These are phyloP conservation scores for Coemansia sp. DNA, from an alignment of 192 early-diverging fungal species.

Conservation along the genomic window DNA sequence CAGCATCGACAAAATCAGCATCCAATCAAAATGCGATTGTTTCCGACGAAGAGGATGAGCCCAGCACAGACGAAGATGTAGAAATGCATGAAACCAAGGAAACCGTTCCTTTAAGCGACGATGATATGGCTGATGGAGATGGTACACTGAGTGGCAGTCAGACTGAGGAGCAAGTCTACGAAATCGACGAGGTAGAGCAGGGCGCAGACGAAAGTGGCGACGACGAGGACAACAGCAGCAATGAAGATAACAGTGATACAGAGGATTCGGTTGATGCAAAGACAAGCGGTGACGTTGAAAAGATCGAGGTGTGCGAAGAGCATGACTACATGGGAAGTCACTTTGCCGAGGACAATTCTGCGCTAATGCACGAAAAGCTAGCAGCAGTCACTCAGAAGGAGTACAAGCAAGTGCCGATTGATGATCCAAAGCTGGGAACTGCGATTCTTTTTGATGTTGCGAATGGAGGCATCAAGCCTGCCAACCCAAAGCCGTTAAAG, in stretches of 20 bases:
- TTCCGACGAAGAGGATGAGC: constrained; percentile 27
- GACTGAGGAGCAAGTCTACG: constrained; percentile 9
- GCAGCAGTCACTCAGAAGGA: constrained; percentile 45
- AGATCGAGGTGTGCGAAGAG: constrained; percentile 20
- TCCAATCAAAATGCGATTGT: constrained; percentile 9
- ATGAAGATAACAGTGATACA: constrained; percentile 17
- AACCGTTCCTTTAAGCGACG: not conserved
- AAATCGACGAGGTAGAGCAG: constrained; percentile 31
- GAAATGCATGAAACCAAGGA: not conserved
- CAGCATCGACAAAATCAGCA: not conserved
- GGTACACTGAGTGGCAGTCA: not conserved
- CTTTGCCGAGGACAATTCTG: constrained; percentile 29
- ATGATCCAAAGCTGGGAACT: constrained; percentile 38
- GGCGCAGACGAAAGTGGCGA: constrained; percentile 12
- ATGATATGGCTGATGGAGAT: not conserved
- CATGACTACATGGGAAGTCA: constrained; percentile 44
- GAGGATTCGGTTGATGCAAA: not conserved
- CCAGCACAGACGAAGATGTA: constrained; percentile 20
- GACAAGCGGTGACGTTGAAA: not conserved
- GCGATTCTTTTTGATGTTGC: constrained; percentile 29
- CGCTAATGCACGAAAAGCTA: constrained; percentile 39
- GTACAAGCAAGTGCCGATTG: constrained; percentile 30
- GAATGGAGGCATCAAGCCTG: constrained; percentile 19
- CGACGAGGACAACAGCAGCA: constrained; percentile 9
- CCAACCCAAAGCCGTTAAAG: constrained; percentile 30